Evolutionary conservation across 108 stramenopile genomes (phyloP).

Genomic region (Fistulifera solaris): DNA sequence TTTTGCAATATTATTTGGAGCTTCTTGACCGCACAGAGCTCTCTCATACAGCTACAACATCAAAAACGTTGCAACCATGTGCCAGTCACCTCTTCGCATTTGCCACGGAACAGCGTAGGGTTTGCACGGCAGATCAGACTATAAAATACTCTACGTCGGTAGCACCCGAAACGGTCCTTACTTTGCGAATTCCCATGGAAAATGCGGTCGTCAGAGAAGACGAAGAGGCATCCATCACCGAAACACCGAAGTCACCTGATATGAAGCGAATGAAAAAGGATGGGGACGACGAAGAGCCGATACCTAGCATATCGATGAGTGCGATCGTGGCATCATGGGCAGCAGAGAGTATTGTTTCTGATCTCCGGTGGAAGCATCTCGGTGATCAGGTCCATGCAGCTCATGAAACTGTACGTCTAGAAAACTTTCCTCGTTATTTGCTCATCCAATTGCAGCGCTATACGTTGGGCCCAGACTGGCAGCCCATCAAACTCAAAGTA

Average conservation of each 20-base stretch:
- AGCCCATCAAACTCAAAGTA: slow-evolving; percentile 91
- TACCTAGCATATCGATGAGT: slow-evolving; percentile 70
- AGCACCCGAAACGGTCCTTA: slow-evolving; percentile 62
- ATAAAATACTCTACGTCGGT: slow-evolving; percentile 62
- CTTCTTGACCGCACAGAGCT: slow-evolving; percentile 69
- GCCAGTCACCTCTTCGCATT: slow-evolving; percentile 78
- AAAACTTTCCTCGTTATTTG: slow-evolving; percentile 92
- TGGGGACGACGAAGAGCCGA: slow-evolving; percentile 53
- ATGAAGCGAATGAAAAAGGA: slow-evolving; percentile 31
- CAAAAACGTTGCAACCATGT: background rate
- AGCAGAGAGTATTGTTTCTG: slow-evolving; percentile 52
- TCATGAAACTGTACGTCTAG: slow-evolving; percentile 44
- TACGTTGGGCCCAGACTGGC: slow-evolving; percentile 85
- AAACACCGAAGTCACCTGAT: slow-evolving; percentile 20
- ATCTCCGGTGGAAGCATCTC: slow-evolving; percentile 72
- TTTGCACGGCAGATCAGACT: slow-evolving; percentile 59
- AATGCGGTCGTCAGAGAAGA: slow-evolving; percentile 41
- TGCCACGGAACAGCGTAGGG: slow-evolving; percentile 57
- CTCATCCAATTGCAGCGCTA: slow-evolving; percentile 92
- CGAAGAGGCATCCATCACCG: slow-evolving; percentile 18
- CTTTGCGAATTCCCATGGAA: slow-evolving; percentile 82
- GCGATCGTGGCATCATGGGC: slow-evolving; percentile 85
- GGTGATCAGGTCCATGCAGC: slow-evolving; percentile 45
- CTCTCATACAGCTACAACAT: background rate
- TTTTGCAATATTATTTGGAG: slow-evolving; percentile 91